These are phyloP conservation scores for Tuber aestivum DNA, from an alignment of 495 filamentous ascomycete genomes.

Conservation along the genomic window DNA sequence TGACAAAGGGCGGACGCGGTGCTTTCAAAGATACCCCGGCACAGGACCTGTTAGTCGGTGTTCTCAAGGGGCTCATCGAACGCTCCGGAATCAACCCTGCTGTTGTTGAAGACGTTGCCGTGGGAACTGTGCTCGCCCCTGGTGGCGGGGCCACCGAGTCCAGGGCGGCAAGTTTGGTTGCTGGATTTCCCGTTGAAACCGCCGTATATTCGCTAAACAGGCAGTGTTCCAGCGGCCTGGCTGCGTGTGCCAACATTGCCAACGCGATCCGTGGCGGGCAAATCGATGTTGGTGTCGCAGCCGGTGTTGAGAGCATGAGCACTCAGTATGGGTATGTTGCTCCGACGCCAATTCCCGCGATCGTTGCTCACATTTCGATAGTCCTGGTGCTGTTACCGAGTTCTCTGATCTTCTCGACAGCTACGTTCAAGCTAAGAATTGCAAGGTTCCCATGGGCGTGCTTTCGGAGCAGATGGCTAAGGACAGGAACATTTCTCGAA, in stretches of 20 bases:
- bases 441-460: constrained; percentile 96
- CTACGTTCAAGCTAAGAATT: constrained; percentile 79
- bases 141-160: constrained; percentile 96
- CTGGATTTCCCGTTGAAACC: constrained; percentile 78
- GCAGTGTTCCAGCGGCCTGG: constrained; percentile 83
- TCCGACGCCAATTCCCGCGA: neutral
- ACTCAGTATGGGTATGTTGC: constrained; percentile 71
- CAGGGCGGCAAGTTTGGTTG: constrained; percentile 83
- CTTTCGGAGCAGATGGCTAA: constrained; percentile 93
- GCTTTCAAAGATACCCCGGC: constrained; percentile 90
- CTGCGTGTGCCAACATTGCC: constrained; percentile 86
- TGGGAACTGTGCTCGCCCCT: constrained; percentile 84
- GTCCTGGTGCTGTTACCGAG: constrained; percentile 80
- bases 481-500: constrained; percentile 65
- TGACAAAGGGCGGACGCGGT: constrained; percentile 89
- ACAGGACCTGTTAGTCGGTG: constrained; percentile 77
- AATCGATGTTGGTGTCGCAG: constrained; percentile 93
- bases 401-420: constrained; percentile 88
- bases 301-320: constrained; percentile 97
- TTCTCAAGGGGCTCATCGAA: constrained; percentile 70
- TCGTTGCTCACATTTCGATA: constrained; percentile 34
- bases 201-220: constrained; percentile 82
- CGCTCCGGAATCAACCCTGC: constrained; percentile 79
- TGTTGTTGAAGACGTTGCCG: constrained; percentile 84
- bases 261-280: constrained; percentile 81